Evolutionary conservation across 441 rosid species (phyloP).

Genomic region (Pelargonium australe): DNA sequence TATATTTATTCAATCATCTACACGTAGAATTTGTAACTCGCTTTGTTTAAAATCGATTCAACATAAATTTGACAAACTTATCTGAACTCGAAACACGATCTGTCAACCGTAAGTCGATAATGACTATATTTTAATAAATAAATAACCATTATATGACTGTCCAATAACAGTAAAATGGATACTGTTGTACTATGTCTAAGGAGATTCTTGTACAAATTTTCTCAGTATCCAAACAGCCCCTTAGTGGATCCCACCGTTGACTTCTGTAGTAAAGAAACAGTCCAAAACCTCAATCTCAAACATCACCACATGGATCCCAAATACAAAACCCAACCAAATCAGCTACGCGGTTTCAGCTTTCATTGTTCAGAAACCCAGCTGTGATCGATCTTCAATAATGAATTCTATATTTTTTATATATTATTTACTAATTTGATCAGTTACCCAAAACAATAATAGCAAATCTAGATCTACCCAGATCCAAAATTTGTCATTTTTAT

Average conservation of each 20-base stretch:
- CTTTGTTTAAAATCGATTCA: too few species aligned
- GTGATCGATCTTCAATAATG: constrained; percentile 11
- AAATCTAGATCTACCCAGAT: constrained; percentile 50
- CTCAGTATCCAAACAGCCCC: constrained; percentile 13
- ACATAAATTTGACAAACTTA: too few species aligned
- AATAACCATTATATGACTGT: too few species aligned
- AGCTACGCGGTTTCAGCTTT: constrained; percentile 49
- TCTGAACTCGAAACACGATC: too few species aligned
- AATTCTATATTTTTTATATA: constrained; percentile 11
- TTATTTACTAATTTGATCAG: constrained; percentile 13
- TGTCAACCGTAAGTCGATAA: too few species aligned
- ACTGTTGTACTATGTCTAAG: too few species aligned
- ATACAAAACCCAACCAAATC: neutral
- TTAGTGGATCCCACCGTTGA: constrained; percentile 21
- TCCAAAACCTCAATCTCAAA: constrained; percentile 3
- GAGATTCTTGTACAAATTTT: neutral
- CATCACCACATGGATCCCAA: constrained; percentile 8
- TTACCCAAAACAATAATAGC: constrained; percentile 20
- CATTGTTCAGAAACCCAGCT: constrained; percentile 33
- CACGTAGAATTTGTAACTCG: too few species aligned
- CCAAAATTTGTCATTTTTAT: constrained; percentile 28
- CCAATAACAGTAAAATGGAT: too few species aligned
- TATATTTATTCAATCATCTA: too few species aligned
- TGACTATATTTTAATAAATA: too few species aligned
- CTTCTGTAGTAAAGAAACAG: constrained; percentile 12